These are phyloP conservation scores for Capsicum pubescens DNA, from an alignment of 257 asterid species.

Conservation along the genomic window DNA sequence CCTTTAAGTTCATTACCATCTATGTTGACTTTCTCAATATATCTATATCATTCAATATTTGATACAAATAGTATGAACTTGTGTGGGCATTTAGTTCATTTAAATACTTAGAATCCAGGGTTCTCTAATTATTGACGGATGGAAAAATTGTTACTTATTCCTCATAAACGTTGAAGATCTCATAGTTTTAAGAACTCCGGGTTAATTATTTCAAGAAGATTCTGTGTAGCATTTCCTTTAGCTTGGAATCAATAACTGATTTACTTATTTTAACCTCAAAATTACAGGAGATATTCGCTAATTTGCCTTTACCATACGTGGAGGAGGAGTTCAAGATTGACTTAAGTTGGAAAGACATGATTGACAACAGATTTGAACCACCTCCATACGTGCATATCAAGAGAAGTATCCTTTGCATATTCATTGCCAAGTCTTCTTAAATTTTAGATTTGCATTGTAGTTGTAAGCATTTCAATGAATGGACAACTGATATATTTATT, in stretches of 20 bases:
- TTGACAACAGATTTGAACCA: slow-evolving; percentile 62
- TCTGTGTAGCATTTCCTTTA: slow-evolving; percentile 24
- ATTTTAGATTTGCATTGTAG: slow-evolving; percentile 2
- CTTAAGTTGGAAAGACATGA: slow-evolving; percentile 65
- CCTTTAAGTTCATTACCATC: slow-evolving; percentile 23
- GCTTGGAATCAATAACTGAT: slow-evolving; percentile 19
- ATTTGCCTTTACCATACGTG: slow-evolving; percentile 69
- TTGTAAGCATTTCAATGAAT: slow-evolving; percentile 11
- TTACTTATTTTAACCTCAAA: slow-evolving; percentile 25
- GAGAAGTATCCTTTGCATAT: slow-evolving; percentile 79
- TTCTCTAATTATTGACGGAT: background rate
- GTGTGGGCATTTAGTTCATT: background rate
- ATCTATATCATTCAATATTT: slow-evolving; percentile 14
- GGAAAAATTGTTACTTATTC: background rate
- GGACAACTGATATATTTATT: background rate
- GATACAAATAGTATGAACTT: slow-evolving; percentile 16
- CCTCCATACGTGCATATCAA: slow-evolving; percentile 71
- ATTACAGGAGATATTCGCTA: slow-evolving; percentile 66
- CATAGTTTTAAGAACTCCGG: background rate
- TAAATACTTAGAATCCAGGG: slow-evolving; percentile 2
- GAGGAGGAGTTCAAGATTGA: slow-evolving; percentile 82
- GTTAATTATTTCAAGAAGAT: background rate
- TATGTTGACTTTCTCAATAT: background rate
- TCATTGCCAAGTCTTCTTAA: slow-evolving; percentile 30
- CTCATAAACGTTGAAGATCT: slow-evolving; percentile 9